Evolutionary conservation across 1,284 basidiomycete genomes (phyloP).

Genomic region (Ganoderma boninense): DNA sequence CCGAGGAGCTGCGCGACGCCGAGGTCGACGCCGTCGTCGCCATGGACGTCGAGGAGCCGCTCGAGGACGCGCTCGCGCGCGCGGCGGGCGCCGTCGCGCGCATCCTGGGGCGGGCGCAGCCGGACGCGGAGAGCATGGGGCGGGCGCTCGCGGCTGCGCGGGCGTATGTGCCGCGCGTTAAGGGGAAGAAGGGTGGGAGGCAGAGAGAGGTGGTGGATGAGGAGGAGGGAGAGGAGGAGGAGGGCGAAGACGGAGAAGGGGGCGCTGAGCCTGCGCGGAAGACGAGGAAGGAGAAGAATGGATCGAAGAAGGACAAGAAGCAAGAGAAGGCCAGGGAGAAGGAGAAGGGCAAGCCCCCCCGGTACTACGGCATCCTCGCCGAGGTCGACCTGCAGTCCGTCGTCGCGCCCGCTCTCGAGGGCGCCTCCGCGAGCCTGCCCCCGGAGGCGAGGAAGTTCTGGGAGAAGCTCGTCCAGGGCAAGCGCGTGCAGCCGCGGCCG

Average conservation of each 20-base stretch:
- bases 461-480: slow-evolving; percentile 51
- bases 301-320: slow-evolving; percentile 13
- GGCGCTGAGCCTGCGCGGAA: background rate
- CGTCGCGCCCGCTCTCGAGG: slow-evolving; percentile 54
- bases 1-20: slow-evolving; percentile 70
- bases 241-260: background rate
- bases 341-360: slow-evolving; percentile 45
- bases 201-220: slow-evolving; percentile 40
- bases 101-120: slow-evolving; percentile 59
- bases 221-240: slow-evolving; percentile 38
- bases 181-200: slow-evolving; percentile 37
- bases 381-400: slow-evolving; percentile 70
- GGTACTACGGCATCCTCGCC: slow-evolving; percentile 84
- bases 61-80: slow-evolving; percentile 63
- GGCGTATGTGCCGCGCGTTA: slow-evolving; percentile 54
- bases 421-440: slow-evolving; percentile 39
- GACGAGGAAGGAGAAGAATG: background rate
- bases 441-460: slow-evolving; percentile 55
- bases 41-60: slow-evolving; percentile 64
- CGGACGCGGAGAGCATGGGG: slow-evolving; percentile 63
- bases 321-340: slow-evolving; percentile 26
- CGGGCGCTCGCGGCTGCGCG: slow-evolving; percentile 65
- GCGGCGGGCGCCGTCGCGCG: slow-evolving; percentile 68
- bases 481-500: slow-evolving; percentile 69
- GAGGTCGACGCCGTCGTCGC: slow-evolving; percentile 77